Evolutionary conservation across 2,329 filamentous ascomycete species (phyloP), one percentile per base, ranked within the genome.

Genomic region (Ceratocystis huliohia): DNA sequence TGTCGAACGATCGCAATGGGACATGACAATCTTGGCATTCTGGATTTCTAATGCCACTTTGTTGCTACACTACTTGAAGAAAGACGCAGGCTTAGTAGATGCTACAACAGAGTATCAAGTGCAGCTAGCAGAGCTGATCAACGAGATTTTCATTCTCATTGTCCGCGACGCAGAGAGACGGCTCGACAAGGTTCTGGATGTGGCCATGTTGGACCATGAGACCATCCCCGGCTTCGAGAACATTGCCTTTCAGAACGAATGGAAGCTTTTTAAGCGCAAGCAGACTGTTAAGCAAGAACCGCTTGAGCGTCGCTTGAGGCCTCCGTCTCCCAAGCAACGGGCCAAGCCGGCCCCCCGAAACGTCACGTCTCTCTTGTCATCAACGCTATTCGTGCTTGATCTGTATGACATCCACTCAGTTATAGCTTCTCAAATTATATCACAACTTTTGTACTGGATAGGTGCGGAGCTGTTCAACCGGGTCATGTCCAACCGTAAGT

Each of bases 401-500:
- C 82, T 99, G n/a, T 99, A 99, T 77, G 94, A 99, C 72, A 91
- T 99, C 25, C 94, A 99, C 77, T 96, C 94, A 0, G 91, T 99
- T 70, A 97, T 99, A 73, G 91, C 86, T 17, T 83, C 91, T 1
- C 94, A 99, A 74, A 91, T 97, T 67, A 79, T 96, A 30, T 89
- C 92, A 2, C 94, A 99, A 73, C 81, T 99, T 1, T 82, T 97
- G 57, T 99, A 96, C 77, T 99, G 94, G 94, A 82, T 99, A 17
- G 89, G 92, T 5, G 90, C 93, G 0, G 94, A 99, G 76, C 84
- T 97, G 7, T 99, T 99, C 79, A 99, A 99, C 75, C 88, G 93
- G 67, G 89, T 99, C 75, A 96, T 99, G 89, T 93, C 89, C 37
- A 96, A 95, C 73, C 85, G 91, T 70, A 92, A 93, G 74, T 99